Evolutionary conservation across 495 filamentous ascomycete species (phyloP).

Genomic region (Rostrohypoxylon terebratum): DNA sequence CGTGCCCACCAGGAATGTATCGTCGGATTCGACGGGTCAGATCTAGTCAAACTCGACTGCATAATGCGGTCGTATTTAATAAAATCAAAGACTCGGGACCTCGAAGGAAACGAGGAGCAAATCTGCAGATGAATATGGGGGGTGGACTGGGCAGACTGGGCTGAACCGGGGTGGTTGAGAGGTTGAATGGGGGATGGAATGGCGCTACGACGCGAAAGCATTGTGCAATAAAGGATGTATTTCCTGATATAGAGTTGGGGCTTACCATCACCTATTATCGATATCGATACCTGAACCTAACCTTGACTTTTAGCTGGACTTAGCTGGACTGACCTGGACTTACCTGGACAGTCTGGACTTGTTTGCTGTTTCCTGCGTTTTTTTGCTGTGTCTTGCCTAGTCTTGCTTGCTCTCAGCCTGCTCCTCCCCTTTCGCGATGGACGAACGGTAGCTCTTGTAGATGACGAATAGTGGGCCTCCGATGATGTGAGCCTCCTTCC

Average conservation of each 20-base stretch:
- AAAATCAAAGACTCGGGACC: conserved; percentile 19
- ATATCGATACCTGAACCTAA: conserved; percentile 5
- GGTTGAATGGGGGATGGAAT: too few species aligned
- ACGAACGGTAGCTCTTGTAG: conserved; percentile 36
- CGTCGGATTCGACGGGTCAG: conserved; percentile 11
- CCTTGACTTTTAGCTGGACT: neutral
- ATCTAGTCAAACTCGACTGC: conserved; percentile 12
- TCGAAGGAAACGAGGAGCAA: neutral
- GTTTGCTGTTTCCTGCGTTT: neutral
- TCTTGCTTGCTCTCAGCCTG: neutral
- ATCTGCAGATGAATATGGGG: conserved; percentile 10
- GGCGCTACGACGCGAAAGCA: conserved; percentile 33
- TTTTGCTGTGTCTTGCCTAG: conserved; percentile 1
- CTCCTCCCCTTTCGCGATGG: conserved; percentile 1
- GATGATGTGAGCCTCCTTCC: conserved; percentile 39
- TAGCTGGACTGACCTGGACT: neutral
- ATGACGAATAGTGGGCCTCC: conserved; percentile 43
- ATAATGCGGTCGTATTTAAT: conserved; percentile 44
- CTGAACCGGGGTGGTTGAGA: neutral
- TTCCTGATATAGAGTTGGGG: conserved; percentile 3
- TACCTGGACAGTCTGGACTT: neutral
- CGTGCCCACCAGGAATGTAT: conserved; percentile 26
- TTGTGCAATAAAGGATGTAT: conserved; percentile 33
- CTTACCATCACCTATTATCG: neutral
- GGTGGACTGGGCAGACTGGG: conserved; percentile 27